These are phyloP conservation scores for Globisporangium takayamanum DNA, from an alignment of 352 stramenopile species.

Conservation along the genomic window DNA sequence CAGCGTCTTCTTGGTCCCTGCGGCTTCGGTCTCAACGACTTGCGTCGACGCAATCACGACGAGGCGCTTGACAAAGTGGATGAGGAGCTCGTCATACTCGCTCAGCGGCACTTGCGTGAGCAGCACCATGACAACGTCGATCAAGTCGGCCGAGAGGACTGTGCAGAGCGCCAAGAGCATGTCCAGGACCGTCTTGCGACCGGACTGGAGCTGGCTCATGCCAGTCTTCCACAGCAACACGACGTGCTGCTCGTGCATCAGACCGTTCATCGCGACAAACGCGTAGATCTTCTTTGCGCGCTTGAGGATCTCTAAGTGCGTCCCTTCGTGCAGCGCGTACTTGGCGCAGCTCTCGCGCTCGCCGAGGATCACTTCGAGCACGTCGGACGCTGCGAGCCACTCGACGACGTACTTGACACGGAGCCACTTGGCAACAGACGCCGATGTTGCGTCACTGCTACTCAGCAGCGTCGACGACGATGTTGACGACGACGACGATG, in stretches of 20 bases:
- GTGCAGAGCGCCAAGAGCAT: conserved; percentile 60
- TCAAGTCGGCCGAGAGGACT: conserved; percentile 60
- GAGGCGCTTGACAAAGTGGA: conserved; percentile 75
- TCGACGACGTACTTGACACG: conserved; percentile 68
- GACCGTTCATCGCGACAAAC: conserved; percentile 47
- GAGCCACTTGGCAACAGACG: conserved; percentile 60
- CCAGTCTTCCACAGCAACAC: conserved; percentile 72
- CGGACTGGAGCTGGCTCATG: conserved; percentile 58
- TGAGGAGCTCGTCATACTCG: conserved; percentile 73
- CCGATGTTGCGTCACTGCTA: conserved; percentile 1
- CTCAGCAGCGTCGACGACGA: conserved; percentile 22
- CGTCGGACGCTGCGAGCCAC: conserved; percentile 69
- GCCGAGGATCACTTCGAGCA: conserved; percentile 78
- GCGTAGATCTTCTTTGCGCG: conserved; percentile 63
- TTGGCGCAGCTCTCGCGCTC: conserved; percentile 57
- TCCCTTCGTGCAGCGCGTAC: conserved; percentile 67
- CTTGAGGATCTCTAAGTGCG: conserved; percentile 80
- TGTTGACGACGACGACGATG: conserved; percentile 17
- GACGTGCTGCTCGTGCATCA: conserved; percentile 63
- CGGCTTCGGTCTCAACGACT: conserved; percentile 57
- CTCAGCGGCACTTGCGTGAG: conserved; percentile 61
- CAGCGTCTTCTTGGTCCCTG: conserved; percentile 64
- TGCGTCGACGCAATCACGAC: conserved; percentile 69
- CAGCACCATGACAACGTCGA: conserved; percentile 71
- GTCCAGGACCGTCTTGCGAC: conserved; percentile 65